Evolutionary conservation across 2,329 filamentous ascomycete species (phyloP).

Genomic region (Claviceps humidiphila): DNA sequence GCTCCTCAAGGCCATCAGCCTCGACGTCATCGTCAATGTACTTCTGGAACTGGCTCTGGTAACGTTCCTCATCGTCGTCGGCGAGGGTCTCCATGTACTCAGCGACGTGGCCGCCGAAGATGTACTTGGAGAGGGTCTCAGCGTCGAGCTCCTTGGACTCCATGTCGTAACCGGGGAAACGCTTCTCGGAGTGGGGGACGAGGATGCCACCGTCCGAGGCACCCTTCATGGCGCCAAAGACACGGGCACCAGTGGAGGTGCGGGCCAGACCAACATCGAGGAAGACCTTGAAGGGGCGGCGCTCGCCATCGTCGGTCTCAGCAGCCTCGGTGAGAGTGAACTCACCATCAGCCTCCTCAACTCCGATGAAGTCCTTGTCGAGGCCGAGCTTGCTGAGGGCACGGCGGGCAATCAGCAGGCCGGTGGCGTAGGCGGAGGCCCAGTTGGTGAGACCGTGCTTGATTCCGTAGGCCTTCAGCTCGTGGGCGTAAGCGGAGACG

Average conservation of each 20-base stretch:
- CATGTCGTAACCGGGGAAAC: constrained; percentile 97
- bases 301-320: constrained; percentile 80
- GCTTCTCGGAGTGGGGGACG: constrained; percentile 97
- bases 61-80: constrained; percentile 99
- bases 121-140: constrained; percentile 97
- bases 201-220: constrained; percentile 95
- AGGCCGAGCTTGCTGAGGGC: constrained; percentile 94
- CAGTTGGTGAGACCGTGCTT: constrained; percentile 99
- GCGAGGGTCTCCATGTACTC: constrained; percentile 99
- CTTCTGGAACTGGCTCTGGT: constrained; percentile 94
- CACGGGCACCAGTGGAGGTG: constrained; percentile 94
- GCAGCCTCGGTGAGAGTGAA: constrained; percentile 89
- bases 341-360: constrained; percentile 95
- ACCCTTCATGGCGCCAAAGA: constrained; percentile 99
- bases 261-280: constrained; percentile 95
- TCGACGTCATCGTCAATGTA: constrained; percentile 97
- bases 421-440: constrained; percentile 92
- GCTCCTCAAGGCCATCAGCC: constrained; percentile 91
- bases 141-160: constrained; percentile 96
- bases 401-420: constrained; percentile 93
- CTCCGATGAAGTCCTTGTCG: constrained; percentile 84
- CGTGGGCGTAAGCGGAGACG: constrained; percentile 82
- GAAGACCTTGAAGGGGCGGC: constrained; percentile 98
- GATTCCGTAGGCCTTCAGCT: constrained; percentile 95
- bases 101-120: constrained; percentile 93